Conservation (phyloP, 495 filamentous ascomycete genomes). For the Penicillium paxilli region DNA sequence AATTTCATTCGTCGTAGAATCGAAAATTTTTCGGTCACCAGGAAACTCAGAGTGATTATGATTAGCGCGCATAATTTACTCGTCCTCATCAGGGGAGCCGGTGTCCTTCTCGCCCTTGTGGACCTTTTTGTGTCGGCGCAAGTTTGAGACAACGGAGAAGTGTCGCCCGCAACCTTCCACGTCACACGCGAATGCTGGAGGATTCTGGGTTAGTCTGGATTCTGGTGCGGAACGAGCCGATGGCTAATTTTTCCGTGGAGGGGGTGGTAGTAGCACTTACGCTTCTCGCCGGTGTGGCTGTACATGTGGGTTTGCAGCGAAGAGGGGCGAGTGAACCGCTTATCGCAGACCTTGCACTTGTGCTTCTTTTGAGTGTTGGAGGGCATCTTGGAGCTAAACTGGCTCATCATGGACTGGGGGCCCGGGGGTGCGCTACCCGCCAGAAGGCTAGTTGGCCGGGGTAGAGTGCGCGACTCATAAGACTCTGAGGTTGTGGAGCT, state of each 20-base stretch:
- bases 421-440: slow-evolving; percentile 69
- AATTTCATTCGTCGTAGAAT: slow-evolving; percentile 12
- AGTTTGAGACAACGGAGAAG: slow-evolving; percentile 97
- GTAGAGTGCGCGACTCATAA: slow-evolving; percentile 84
- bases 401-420: slow-evolving; percentile 96
- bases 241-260: background rate
- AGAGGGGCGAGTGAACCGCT: slow-evolving; percentile 94
- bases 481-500: slow-evolving; percentile 83
- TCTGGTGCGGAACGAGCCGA: background rate
- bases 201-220: slow-evolving; percentile 33
- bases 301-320: slow-evolving; percentile 99
- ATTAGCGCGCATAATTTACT: slow-evolving; percentile 26
- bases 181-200: slow-evolving; percentile 84
- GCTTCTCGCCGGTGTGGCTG: slow-evolving; percentile 98
- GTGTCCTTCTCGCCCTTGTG: slow-evolving; percentile 77
- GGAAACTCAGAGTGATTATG: background rate
- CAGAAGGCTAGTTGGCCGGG: slow-evolving; percentile 72
- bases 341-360: slow-evolving; percentile 99
- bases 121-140: slow-evolving; percentile 93
- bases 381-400: slow-evolving; percentile 96
- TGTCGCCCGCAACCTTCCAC: slow-evolving; percentile 94
- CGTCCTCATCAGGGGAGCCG: slow-evolving; percentile 46
- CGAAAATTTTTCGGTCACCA: slow-evolving; percentile 5
- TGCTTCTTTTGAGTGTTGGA: slow-evolving; percentile 99
- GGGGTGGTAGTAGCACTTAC: slow-evolving; percentile 60